A percentile compares a stretch with the other conserved stretches of the same genome.
Conservation (phyloP, 371 early-diverging fungal genomes). For the Lichtheimia ornata region DNA sequence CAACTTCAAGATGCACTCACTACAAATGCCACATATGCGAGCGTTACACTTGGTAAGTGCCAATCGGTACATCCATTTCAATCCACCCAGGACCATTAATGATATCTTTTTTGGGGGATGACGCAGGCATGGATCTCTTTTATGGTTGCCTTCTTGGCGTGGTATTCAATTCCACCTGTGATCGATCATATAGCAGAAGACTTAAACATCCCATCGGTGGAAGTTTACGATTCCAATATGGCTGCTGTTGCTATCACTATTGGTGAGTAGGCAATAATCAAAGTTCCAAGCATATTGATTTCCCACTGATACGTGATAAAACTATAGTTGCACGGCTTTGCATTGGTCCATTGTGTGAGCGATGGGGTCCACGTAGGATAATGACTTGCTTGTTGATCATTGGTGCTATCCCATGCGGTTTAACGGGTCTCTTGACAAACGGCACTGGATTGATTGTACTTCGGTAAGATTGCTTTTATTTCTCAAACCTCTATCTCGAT, state of each 20-base stretch:
- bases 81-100: not conserved
- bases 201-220: conserved; percentile 12
- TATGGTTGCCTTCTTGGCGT: conserved; percentile 44
- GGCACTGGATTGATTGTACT: conserved; percentile 41
- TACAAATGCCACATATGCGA: conserved; percentile 23
- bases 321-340: conserved; percentile 32
- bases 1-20: conserved; percentile 18
- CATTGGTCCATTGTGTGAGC: conserved; percentile 53
- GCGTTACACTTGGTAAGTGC: conserved; percentile 22
- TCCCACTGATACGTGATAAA: no score
- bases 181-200: conserved; percentile 30
- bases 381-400: conserved; percentile 50
- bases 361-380: conserved; percentile 53
- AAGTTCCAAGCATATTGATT: no score
- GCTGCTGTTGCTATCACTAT: conserved; percentile 42
- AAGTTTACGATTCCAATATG: conserved; percentile 33
- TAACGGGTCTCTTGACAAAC: conserved; percentile 41
- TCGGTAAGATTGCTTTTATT: conserved; percentile 15
- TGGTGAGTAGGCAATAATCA: conserved; percentile 1
- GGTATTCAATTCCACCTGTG: conserved; percentile 66
- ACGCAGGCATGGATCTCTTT: conserved; percentile 37
- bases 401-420: conserved; percentile 54
- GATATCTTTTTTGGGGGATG: conserved; percentile 8
- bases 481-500: not conserved
- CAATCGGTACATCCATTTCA: not conserved